Conservation (phyloP, 2,329 filamentous ascomycete species). For the Tolypocladium inflatum region DNA sequence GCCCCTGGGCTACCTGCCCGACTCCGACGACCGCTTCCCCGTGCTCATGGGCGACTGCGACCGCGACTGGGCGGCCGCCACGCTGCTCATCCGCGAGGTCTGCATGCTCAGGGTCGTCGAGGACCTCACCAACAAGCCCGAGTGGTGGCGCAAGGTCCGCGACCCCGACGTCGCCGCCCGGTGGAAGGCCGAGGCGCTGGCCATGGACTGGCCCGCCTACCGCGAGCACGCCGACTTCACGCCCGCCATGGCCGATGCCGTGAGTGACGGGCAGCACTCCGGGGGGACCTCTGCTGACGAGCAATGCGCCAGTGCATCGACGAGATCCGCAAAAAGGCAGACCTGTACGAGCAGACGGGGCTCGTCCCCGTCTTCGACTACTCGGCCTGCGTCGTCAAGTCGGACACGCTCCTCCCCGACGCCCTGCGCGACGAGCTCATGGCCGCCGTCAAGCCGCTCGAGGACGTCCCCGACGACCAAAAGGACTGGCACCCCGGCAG, state of each 20-base stretch:
- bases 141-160: slow-evolving; percentile 23
- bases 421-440: slow-evolving; percentile 26
- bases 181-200: slow-evolving; percentile 20
- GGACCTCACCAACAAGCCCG: slow-evolving; percentile 22
- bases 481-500: slow-evolving; percentile 55
- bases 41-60: slow-evolving; percentile 6
- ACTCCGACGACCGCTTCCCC: slow-evolving; percentile 8
- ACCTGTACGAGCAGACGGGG: slow-evolving; percentile 20
- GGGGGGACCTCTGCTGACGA: no score
- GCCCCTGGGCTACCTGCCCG: slow-evolving; percentile 8
- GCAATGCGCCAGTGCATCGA: slow-evolving; percentile 16
- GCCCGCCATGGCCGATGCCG: slow-evolving; percentile 18
- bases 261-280: slow-evolving; percentile 5
- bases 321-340: slow-evolving; percentile 22
- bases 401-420: slow-evolving; percentile 17
- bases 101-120: slow-evolving; percentile 23
- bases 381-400: slow-evolving; percentile 21
- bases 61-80: slow-evolving; percentile 13
- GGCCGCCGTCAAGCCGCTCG: slow-evolving; percentile 33
- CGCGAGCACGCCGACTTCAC: slow-evolving; percentile 16
- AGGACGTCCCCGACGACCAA: slow-evolving; percentile 35
- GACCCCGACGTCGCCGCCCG: slow-evolving; percentile 14
- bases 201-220: slow-evolving; percentile 17
- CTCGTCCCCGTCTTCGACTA: slow-evolving; percentile 24
- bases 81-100: slow-evolving; percentile 17